Percentiles rank a stretch among this genome's conserved stretches.
phyloP scores from a whole-genome alignment of 2,329 filamentous ascomycete species.

The Scytalidium sp. region DNA sequence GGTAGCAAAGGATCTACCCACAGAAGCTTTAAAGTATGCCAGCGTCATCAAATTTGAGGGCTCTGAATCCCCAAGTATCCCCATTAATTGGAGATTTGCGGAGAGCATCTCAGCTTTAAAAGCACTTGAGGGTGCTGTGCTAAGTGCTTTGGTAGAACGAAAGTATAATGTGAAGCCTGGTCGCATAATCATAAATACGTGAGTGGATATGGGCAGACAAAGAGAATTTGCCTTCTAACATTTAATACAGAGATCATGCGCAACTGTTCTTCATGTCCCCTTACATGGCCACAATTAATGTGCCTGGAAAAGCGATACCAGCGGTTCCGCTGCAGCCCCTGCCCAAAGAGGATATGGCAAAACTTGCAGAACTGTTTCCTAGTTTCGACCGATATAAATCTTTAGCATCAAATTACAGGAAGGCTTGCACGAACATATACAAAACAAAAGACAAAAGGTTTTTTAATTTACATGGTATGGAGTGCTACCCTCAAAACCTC shows the following conservation, averaged over 20 bases:
- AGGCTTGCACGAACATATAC: slow-evolving; percentile 41
- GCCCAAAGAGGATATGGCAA: not conserved
- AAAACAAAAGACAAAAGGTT: slow-evolving; percentile 39
- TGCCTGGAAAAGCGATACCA: not conserved
- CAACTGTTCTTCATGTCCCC: slow-evolving; percentile 26
- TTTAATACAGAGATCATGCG: slow-evolving; percentile 23
- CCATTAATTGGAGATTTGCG: slow-evolving; percentile 53
- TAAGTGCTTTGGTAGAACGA: slow-evolving; percentile 38
- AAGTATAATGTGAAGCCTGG: too few relatives aligned
- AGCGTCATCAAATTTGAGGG: slow-evolving; percentile 38
- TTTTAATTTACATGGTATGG: slow-evolving; percentile 45
- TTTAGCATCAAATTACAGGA: slow-evolving; percentile 21
- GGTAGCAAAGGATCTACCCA: not conserved
- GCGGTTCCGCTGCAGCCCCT: not conserved
- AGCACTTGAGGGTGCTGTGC: slow-evolving; percentile 42
- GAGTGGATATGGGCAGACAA: too few relatives aligned
- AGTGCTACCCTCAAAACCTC: too few relatives aligned
- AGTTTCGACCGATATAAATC: slow-evolving; percentile 17
- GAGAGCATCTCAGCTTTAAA: slow-evolving; percentile 49
- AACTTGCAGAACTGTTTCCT: slow-evolving; percentile 13
- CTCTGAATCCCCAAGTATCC: slow-evolving; percentile 38
- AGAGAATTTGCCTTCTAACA: too few relatives aligned
- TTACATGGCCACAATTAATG: not conserved
- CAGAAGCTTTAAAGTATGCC: not conserved
- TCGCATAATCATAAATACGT: too few relatives aligned